Conservation (phyloP, 805 yeast genomes). For the Teunomyces gatunensis region DNA sequence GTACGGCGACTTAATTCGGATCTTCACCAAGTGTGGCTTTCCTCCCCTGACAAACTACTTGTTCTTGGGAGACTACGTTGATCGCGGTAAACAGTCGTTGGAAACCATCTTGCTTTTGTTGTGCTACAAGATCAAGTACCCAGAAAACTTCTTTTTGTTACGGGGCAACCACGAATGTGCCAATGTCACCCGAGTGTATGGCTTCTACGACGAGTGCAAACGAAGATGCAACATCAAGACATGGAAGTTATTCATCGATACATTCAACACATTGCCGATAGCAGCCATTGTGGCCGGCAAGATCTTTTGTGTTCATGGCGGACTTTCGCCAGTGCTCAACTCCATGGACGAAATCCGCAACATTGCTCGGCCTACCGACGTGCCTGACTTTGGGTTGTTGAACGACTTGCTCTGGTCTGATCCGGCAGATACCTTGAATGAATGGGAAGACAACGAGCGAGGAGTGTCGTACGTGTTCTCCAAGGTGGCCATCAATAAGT, state of each 20-base stretch:
- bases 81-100: conserved; percentile 92
- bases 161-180: conserved; percentile 99
- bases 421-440: conserved; percentile 78
- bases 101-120: conserved; percentile 86
- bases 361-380: conserved; percentile 80
- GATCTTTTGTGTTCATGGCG: conserved; percentile 90
- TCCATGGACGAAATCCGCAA: conserved; percentile 72
- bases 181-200: conserved; percentile 92
- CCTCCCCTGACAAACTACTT: conserved; percentile 93
- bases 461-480: conserved; percentile 82
- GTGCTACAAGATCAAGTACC: conserved; percentile 94
- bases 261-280: conserved; percentile 91
- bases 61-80: conserved; percentile 95
- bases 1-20: conserved; percentile 83
- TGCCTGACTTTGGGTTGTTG: conserved; percentile 77
- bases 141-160: conserved; percentile 89
- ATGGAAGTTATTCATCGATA: conserved; percentile 92
- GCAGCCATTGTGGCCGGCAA: conserved; percentile 95
- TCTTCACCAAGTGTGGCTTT: conserved; percentile 94
- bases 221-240: conserved; percentile 87
- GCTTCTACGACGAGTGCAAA: conserved; percentile 97
- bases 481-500: conserved; percentile 76
- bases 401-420: conserved; percentile 83
- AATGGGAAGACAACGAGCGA: conserved; percentile 86
- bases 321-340: conserved; percentile 71